These are phyloP conservation scores for Kickxella alabastrina DNA, from an alignment of 192 early-diverging fungal species.

Conservation along the genomic window DNA sequence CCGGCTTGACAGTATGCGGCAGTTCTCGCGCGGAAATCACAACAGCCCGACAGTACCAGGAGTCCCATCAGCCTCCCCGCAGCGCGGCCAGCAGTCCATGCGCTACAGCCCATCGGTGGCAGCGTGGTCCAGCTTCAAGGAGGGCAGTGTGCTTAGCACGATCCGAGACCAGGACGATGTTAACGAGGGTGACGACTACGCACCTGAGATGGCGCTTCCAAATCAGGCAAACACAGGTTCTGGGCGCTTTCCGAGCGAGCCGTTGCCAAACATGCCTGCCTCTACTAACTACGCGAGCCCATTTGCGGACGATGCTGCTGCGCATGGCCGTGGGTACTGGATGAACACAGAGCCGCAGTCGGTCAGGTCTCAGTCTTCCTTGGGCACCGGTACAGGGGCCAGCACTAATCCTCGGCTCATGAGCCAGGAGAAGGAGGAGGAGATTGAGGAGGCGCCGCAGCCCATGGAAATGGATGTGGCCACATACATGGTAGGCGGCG, in stretches of 20 bases:
- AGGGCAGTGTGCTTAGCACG: conserved; percentile 15
- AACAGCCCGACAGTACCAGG: conserved; percentile 5
- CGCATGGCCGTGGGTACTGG: conserved; percentile 26
- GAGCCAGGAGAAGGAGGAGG: conserved; percentile 34
- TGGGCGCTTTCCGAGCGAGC: background rate
- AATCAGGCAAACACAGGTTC: background rate
- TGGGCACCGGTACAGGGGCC: conserved; percentile 32
- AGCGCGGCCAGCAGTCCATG: conserved; percentile 13
- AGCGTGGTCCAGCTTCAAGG: conserved; percentile 40
- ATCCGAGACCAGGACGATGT: conserved; percentile 30
- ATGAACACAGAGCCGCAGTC: conserved; percentile 22
- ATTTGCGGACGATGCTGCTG: conserved; percentile 11
- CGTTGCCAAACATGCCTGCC: background rate
- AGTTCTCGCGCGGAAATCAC: conserved; percentile 1
- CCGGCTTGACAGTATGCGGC: conserved; percentile 8
- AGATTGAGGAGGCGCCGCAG: conserved; percentile 51
- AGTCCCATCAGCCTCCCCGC: conserved; percentile 26
- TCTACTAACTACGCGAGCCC: conserved; percentile 6
- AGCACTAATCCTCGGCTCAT: conserved; percentile 10
- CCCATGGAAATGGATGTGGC: conserved; percentile 48
- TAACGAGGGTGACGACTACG: conserved; percentile 6
- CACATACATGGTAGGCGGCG: conserved; percentile 48
- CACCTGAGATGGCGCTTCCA: background rate
- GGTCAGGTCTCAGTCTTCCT: conserved; percentile 44
- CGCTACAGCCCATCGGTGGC: conserved; percentile 40